phyloP scores from a whole-genome alignment of 306 rosid species.

The Quercus cerris region DNA sequence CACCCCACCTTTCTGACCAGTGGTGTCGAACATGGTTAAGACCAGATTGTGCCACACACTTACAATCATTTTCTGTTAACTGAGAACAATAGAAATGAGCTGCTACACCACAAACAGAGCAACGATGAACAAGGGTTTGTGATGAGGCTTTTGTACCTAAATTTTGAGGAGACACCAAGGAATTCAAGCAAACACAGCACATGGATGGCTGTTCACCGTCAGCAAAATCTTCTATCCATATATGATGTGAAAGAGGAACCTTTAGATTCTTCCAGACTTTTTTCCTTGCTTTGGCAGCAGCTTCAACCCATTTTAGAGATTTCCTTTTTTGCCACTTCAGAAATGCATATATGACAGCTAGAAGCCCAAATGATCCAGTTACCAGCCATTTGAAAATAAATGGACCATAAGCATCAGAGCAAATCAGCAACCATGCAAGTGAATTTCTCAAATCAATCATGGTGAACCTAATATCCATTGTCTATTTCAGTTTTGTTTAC shows the following conservation, averaged over 20 bases:
- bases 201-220: constrained; percentile 61
- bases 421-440: constrained; percentile 36
- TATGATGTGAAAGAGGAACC: constrained; percentile 59
- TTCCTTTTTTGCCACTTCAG: constrained; percentile 72
- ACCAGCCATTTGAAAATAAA: constrained; percentile 58
- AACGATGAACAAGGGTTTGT: constrained; percentile 57
- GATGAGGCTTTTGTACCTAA: constrained; percentile 47
- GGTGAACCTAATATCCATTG: constrained; percentile 15
- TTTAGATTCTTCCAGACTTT: constrained; percentile 63
- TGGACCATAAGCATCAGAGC: constrained; percentile 39
- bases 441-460: constrained; percentile 43
- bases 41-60: constrained; percentile 77
- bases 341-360: constrained; percentile 51
- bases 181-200: constrained; percentile 71
- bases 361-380: constrained; percentile 60
- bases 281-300: constrained; percentile 74
- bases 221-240: constrained; percentile 67
- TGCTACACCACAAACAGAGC: constrained; percentile 80
- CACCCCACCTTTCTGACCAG: constrained; percentile 82
- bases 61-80: constrained; percentile 66
- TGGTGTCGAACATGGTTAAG: constrained; percentile 62
- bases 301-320: constrained; percentile 69
- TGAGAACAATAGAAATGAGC: constrained; percentile 73
- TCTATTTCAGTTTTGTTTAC: constrained; percentile 1
- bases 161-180: constrained; percentile 59